phyloP scores from a whole-genome alignment of 192 early-diverging fungal species.

The Coemansia sp. region DNA sequence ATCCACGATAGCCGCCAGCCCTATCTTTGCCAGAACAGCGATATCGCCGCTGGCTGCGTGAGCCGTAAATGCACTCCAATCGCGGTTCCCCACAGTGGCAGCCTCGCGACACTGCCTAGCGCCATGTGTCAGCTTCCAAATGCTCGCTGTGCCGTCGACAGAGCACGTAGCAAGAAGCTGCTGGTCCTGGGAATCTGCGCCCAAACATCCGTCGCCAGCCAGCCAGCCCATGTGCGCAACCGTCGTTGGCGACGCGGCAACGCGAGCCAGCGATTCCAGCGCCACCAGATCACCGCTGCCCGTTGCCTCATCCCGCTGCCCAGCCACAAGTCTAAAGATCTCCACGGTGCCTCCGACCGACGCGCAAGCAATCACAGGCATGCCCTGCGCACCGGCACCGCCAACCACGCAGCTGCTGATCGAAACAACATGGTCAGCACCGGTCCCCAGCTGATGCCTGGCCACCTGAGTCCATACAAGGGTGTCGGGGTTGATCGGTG shows the following conservation, averaged over 20 bases:
- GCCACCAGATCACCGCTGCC: slow-evolving; percentile 3
- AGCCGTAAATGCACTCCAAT: slow-evolving; percentile 43
- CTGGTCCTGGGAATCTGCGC: not conserved
- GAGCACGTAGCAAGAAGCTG: slow-evolving; percentile 26
- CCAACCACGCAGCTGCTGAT: slow-evolving; percentile 11
- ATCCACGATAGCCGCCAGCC: slow-evolving; percentile 27
- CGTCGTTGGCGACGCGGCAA: not conserved
- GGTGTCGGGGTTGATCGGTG: slow-evolving; percentile 18
- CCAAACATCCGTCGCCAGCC: not conserved
- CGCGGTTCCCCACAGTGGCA: slow-evolving; percentile 6
- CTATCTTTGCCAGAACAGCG: slow-evolving; percentile 33
- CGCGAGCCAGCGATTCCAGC: not conserved
- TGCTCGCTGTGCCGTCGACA: slow-evolving; percentile 22
- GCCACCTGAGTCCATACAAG: slow-evolving; percentile 37
- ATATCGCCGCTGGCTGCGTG: slow-evolving; percentile 11
- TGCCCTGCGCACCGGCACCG: not conserved
- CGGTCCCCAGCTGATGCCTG: slow-evolving; percentile 18
- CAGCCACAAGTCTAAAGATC: slow-evolving; percentile 13
- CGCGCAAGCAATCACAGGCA: slow-evolving; percentile 31
- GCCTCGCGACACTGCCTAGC: slow-evolving; percentile 12
- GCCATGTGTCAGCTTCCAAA: slow-evolving; percentile 26
- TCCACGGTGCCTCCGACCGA: slow-evolving; percentile 25
- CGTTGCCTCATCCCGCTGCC: too few species aligned
- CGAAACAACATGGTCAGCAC: slow-evolving; percentile 20
- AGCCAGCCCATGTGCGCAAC: slow-evolving; percentile 34